Conservation (phyloP, 2,329 filamentous ascomycete genomes). For the Venturia effusa region DNA sequence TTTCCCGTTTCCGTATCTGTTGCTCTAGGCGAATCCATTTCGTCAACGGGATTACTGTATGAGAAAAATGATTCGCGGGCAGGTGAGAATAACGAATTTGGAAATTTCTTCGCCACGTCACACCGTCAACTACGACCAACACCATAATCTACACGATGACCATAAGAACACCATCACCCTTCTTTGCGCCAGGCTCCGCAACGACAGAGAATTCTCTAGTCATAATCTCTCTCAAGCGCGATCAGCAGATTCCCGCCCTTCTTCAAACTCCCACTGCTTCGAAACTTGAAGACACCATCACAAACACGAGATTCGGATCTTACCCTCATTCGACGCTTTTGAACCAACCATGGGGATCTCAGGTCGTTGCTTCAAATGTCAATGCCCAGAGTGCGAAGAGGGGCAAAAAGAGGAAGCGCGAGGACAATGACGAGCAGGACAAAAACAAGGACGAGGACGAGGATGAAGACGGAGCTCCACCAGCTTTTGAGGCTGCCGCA, state of each 20-base stretch:
- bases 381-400: constrained; percentile 64
- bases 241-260: constrained; percentile 68
- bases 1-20: no score
- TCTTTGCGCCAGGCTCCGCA: constrained; percentile 57
- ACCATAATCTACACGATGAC: not conserved
- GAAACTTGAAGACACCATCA: constrained; percentile 34
- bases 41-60: no score
- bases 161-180: constrained; percentile 49
- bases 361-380: constrained; percentile 79
- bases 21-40: no score
- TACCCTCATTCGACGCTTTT: constrained; percentile 45
- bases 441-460: constrained; percentile 16
- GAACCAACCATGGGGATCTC: constrained; percentile 77
- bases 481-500: constrained; percentile 10
- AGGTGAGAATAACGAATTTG: not conserved
- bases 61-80: no score
- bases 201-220: constrained; percentile 60
- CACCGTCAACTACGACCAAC: not conserved
- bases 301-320: constrained; percentile 91
- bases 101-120: not conserved
- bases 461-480: constrained; percentile 22
- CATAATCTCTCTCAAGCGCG: constrained; percentile 79
- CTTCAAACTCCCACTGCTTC: constrained; percentile 23
- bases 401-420: constrained; percentile 35
- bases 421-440: constrained; percentile 26